Base-by-base conservation (phyloP, 2,329 filamentous ascomycete species). In the Graphilbum fragrans region DNA sequence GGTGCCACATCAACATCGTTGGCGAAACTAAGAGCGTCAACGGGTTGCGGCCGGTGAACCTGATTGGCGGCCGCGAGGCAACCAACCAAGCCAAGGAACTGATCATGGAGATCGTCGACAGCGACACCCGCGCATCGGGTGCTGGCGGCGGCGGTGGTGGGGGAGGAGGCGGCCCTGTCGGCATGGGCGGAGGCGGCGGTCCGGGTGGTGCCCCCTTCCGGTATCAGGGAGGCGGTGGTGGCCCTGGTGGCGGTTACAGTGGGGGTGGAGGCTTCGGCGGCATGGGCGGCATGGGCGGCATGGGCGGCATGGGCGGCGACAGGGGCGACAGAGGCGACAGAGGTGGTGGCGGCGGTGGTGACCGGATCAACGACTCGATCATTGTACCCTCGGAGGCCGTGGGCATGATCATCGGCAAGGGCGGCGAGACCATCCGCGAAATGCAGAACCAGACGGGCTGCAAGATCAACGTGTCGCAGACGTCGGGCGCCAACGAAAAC, bases 331-430 rank as follows among this genome's bases (percentile, higher is more conserved):
- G 8, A 14, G 25, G 32, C 32, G 32, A 68, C 41, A 58, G 56
- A 42, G 60, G 57, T 23, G 58, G 57, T 22, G 57, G 54, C 7
- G 65, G 65, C 18, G 64, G 61, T 4, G 57, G 58, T 20, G 81
- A 84, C 50, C 90, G 88, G 65, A 72, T 83, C 53, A 87, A 81
- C 53, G 86, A 94, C 54, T 80, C 77, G 33, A 86, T 94, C 47
- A 80, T 77, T 50, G 86, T 94, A 10, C 87, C 87, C 12, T 90
- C 86, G 19, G 87, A 94, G 57, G 83, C 87, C 6, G 87, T 94
- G 41, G 87, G 87, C 46, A 94, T 94, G 87, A 94, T 94, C 49
- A 94, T 94, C 46, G 87, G 88, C 49, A 94, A 94, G 67, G 84
- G 86, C 43, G 87, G 87, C 49, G 87, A 94, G 64, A 93, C 87